Conservation (phyloP, 371 early-diverging fungal genomes). For the Mucor lusitanicus region DNA sequence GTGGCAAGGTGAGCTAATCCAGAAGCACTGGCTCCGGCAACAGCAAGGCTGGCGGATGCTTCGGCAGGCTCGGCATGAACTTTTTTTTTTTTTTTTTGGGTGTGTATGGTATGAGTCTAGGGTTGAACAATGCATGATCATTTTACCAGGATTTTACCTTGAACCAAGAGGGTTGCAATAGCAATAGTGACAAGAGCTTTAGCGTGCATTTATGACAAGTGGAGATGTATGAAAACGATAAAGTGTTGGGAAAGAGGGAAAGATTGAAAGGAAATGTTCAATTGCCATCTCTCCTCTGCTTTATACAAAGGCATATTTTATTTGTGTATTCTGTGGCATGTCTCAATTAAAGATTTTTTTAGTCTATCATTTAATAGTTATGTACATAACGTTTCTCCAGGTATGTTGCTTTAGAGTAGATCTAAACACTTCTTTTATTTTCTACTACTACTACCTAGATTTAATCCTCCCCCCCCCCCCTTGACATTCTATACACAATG, state of each 20-base stretch:
- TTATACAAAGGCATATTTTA: background rate
- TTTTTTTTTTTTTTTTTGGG: background rate
- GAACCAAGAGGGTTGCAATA: slow-evolving; percentile 20
- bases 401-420: slow-evolving; percentile 2
- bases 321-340: background rate
- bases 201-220: slow-evolving; percentile 14
- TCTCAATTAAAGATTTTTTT: background rate
- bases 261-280: background rate
- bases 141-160: background rate
- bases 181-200: slow-evolving; percentile 19
- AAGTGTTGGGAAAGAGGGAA: background rate
- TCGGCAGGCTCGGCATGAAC: slow-evolving; percentile 1
- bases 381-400: background rate
- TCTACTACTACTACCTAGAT: background rate
- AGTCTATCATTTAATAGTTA: background rate
- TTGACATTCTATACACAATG: background rate
- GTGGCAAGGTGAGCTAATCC: background rate
- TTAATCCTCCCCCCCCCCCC: background rate
- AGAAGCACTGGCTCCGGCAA: background rate
- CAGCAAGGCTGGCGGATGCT: background rate
- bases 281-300: background rate
- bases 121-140: background rate
- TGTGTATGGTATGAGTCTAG: background rate
- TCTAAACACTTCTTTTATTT: background rate
- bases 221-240: background rate